phyloP scores from a whole-genome alignment of 1,284 basidiomycete genomes.

The Malassezia globosa region DNA sequence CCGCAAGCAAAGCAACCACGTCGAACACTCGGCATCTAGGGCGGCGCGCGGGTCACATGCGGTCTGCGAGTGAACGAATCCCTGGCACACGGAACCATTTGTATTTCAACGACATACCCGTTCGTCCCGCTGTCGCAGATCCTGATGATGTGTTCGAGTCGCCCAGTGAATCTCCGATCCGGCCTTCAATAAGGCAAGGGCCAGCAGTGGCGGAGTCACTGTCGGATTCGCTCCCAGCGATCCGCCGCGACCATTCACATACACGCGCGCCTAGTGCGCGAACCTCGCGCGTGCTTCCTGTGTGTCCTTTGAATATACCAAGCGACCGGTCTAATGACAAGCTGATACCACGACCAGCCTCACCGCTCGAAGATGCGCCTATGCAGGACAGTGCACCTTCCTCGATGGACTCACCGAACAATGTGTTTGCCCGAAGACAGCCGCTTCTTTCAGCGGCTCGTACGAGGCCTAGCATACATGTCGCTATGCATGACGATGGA shows the following conservation, averaged over 20 bases:
- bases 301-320: background rate
- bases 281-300: background rate
- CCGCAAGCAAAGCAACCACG: no score
- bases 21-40: background rate
- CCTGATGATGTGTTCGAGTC: conserved; percentile 14
- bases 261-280: background rate
- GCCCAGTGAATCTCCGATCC: conserved; percentile 9
- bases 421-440: background rate
- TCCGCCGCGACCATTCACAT: background rate
- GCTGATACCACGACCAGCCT: background rate
- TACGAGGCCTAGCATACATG: no score
- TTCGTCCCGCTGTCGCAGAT: background rate
- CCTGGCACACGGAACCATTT: background rate
- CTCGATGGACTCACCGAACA: conserved; percentile 17
- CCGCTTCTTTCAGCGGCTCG: background rate
- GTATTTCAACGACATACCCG: background rate
- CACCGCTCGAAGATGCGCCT: background rate
- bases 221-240: background rate
- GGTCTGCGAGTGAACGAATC: conserved; percentile 13
- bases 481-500: background rate
- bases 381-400: background rate
- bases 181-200: no score
- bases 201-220: background rate
- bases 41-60: conserved; percentile 6
- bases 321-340: background rate